Evolutionary conservation across 257 asterid species (phyloP).

Genomic region (Capsicum baccatum): DNA sequence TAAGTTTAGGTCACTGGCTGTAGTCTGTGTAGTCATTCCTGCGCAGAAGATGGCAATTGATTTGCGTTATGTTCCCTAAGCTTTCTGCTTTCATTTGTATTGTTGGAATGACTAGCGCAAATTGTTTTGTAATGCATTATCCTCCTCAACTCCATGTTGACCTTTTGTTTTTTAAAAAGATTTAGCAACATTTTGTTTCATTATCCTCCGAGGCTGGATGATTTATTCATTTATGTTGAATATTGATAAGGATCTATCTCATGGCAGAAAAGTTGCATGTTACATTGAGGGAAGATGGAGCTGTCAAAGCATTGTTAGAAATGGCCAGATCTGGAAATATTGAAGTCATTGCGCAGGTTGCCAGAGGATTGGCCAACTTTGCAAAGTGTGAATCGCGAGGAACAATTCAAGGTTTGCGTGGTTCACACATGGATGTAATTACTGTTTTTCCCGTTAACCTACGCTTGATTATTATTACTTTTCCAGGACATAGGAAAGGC

Average conservation of each 20-base stretch:
- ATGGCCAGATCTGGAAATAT: slow-evolving; percentile 65
- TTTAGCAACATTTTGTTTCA: background rate
- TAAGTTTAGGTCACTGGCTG: slow-evolving; percentile 35
- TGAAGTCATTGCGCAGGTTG: slow-evolving; percentile 83
- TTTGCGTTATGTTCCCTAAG: background rate
- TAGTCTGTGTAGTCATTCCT: background rate
- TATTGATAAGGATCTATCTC: slow-evolving; percentile 27
- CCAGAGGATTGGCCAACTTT: slow-evolving; percentile 89
- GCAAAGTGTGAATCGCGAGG: slow-evolving; percentile 90
- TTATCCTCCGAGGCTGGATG: slow-evolving; percentile 6
- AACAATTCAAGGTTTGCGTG: slow-evolving; percentile 68
- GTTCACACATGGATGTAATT: background rate
- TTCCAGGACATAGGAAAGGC: slow-evolving; percentile 69
- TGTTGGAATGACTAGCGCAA: background rate
- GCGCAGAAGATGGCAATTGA: background rate
- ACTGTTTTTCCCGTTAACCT: slow-evolving; percentile 5
- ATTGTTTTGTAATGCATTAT: background rate
- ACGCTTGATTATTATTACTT: slow-evolving; percentile 30
- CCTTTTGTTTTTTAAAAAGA: slow-evolving; percentile 6
- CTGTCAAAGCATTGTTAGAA: slow-evolving; percentile 71
- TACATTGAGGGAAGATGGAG: slow-evolving; percentile 75
- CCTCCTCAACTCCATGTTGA: background rate
- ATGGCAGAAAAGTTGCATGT: slow-evolving; percentile 68
- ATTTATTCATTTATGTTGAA: background rate
- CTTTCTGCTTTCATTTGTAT: background rate